Base-by-base conservation (phyloP, 208 protist species). In the Crithidia thermophila region DNA sequence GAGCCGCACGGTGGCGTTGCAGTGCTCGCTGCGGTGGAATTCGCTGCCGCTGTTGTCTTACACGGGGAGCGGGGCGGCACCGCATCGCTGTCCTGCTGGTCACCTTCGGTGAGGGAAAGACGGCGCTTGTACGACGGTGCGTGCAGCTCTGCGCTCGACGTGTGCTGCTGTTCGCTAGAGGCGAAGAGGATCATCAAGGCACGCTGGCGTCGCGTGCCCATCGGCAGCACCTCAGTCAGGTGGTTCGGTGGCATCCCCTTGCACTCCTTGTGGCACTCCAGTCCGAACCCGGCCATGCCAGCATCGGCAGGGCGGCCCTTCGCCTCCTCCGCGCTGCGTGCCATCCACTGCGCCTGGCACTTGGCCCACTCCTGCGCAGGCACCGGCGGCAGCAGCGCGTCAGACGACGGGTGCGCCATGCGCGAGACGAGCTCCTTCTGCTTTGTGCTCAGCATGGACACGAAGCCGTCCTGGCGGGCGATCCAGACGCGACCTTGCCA, bases 391-490 rank as follows among this genome's bases (percentile, higher is more conserved):
- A 92, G 73, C 14, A 87, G 72, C 1, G 49, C 56, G 40, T 84
- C 75, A 10, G 87, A 78, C 21, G 74, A 88, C 4, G 91, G 91
- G 66, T 94, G 86, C 14, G 82, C 53, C 20, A 96, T 53, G 45
- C 84, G 85, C 2, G 85, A 79, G 25, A 96, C 57, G 30, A 94
- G 58, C 25, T 58, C 53, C 56, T 91, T 90, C 21, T 78, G 83
- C 23, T 78, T 61, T n/a, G 82, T 92, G 14, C 80, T 85, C 79
- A 94, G 83, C 36, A 96, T 40, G 0, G 81, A 87, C 16, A 93
- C 62, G 7, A 87, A 67, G 47, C 91, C 91, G 70, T 94, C 86
- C 71, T 85, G 82, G 20, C 91, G 84, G 11, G 86, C 80, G 28
- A 91, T 77, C 87, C 88, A 96, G 4, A 96, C 5, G 7, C 75